Evolutionary conservation across 495 filamentous ascomycete genomes (phyloP).

Genomic region (Talaromyces trachyspermus): DNA sequence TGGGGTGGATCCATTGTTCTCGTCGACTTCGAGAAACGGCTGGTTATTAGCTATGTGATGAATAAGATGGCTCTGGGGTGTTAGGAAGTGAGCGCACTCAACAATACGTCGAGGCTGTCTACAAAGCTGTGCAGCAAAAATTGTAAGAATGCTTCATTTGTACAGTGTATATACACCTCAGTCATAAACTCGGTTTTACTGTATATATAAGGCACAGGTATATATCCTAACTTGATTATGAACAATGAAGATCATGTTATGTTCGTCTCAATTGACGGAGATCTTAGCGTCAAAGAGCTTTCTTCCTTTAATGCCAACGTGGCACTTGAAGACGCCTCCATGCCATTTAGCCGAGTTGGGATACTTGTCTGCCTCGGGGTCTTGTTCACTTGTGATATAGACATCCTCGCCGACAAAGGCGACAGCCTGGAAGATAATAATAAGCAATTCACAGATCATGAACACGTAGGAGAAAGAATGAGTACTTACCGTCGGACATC

Average conservation of each 20-base stretch:
- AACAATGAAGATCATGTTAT: too few species aligned
- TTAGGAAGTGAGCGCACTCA: slow-evolving; percentile 23
- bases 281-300: slow-evolving; percentile 7
- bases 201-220: too few species aligned
- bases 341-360: slow-evolving; percentile 43
- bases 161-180: too few species aligned
- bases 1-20: slow-evolving; percentile 23
- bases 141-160: too few species aligned
- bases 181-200: too few species aligned
- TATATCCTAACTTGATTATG: too few species aligned
- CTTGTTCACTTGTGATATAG: slow-evolving; percentile 53
- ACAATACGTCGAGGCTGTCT: slow-evolving; percentile 29
- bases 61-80: slow-evolving; percentile 20
- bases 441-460: background rate
- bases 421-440: slow-evolving; percentile 19
- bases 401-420: slow-evolving; percentile 54
- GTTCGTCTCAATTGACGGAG: background rate
- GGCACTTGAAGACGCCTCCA: slow-evolving; percentile 49
- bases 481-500: slow-evolving; percentile 13
- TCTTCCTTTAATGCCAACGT: slow-evolving; percentile 47
- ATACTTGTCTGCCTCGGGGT: slow-evolving; percentile 32
- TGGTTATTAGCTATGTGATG: slow-evolving; percentile 27
- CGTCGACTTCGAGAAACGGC: slow-evolving; percentile 20
- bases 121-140: slow-evolving; percentile 18
- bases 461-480: background rate